Percentiles rank a stretch among this genome's conserved stretches.
These are phyloP conservation scores for Neurospora terricola DNA, from an alignment of 495 filamentous ascomycete genomes.

Conservation along the genomic window DNA sequence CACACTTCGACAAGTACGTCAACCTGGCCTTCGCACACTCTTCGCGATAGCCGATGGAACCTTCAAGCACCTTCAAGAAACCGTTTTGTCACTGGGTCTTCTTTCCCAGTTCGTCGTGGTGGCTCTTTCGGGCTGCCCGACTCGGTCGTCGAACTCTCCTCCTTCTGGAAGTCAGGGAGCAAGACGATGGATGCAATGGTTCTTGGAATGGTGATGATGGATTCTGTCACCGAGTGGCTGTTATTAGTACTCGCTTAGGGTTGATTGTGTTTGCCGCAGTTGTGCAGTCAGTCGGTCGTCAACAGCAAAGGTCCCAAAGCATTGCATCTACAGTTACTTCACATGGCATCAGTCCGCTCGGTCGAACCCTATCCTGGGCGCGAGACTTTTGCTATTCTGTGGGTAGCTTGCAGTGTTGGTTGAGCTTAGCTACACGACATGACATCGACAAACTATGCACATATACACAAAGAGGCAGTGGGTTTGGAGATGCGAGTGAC, in stretches of 20 bases:
- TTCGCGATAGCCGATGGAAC: background rate
- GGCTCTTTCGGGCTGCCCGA: background rate
- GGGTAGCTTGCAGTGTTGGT: background rate
- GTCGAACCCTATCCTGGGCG: background rate
- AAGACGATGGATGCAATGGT: background rate
- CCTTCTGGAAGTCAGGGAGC: background rate
- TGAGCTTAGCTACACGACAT: background rate
- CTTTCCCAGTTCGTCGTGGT: background rate
- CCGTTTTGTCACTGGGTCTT: background rate
- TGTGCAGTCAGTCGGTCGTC: background rate
- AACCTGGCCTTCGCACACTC: background rate
- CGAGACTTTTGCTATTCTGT: background rate
- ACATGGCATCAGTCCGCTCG: background rate
- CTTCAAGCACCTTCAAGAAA: background rate
- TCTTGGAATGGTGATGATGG: background rate
- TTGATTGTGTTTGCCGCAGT: background rate
- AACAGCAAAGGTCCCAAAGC: background rate
- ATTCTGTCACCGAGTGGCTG: background rate
- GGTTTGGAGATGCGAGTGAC: background rate
- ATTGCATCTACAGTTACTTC: background rate
- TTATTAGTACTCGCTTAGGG: background rate
- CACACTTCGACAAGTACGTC: background rate
- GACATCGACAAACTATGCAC: background rate
- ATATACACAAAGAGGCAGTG: background rate
- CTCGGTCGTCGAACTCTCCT: background rate